Evolutionary conservation across 1,284 basidiomycete genomes (phyloP).

Genomic region (Ustilago vetiveriae): DNA sequence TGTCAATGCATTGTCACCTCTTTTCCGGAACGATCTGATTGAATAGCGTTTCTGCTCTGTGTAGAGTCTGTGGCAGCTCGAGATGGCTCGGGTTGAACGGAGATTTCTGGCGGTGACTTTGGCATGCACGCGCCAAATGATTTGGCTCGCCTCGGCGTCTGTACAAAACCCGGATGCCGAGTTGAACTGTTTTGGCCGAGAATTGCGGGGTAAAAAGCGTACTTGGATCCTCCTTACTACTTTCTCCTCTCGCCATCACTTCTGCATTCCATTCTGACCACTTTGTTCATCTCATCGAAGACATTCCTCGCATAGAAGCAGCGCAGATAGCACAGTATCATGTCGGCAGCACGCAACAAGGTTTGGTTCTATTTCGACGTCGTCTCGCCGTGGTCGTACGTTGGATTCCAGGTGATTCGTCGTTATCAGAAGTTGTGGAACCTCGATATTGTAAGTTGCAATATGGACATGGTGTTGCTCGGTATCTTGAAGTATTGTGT

Average conservation of each 20-base stretch:
- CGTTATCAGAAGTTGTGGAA: constrained; percentile 57
- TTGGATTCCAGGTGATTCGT: constrained; percentile 54
- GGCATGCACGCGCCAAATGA: background rate
- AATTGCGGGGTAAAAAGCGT: constrained; percentile 19
- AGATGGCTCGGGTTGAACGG: too few relatives aligned
- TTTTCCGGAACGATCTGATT: too few relatives aligned
- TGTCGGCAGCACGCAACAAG: constrained; percentile 35
- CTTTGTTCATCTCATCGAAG: too few relatives aligned
- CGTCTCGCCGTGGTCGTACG: constrained; percentile 63
- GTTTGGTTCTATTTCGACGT: constrained; percentile 59
- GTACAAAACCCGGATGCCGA: background rate
- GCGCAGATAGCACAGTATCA: background rate
- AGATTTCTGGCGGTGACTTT: constrained; percentile 4
- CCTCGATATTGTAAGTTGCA: constrained; percentile 36
- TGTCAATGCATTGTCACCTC: too few relatives aligned
- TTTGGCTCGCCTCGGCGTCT: background rate
- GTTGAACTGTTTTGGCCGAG: background rate
- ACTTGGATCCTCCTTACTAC: background rate
- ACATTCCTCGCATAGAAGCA: too few relatives aligned
- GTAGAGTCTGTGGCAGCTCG: too few relatives aligned
- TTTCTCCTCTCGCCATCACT: background rate
- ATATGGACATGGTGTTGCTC: too few relatives aligned
- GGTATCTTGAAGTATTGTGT: too few relatives aligned
- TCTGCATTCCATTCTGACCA: background rate
- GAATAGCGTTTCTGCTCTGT: too few relatives aligned